These are phyloP conservation scores for Basidioascus undulatus DNA, from an alignment of 768 basidiomycete species.

Conservation along the genomic window DNA sequence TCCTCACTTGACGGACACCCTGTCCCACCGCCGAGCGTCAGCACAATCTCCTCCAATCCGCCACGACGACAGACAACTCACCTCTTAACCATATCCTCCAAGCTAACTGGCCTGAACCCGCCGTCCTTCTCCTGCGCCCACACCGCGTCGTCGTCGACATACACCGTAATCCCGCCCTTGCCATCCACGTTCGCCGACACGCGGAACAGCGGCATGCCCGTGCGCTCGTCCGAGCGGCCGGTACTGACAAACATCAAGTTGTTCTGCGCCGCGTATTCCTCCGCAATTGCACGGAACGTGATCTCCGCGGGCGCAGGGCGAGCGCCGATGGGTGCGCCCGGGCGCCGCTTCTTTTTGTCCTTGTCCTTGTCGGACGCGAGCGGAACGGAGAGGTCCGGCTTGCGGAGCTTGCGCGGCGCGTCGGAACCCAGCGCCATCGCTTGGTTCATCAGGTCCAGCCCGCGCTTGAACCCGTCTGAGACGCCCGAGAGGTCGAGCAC, in stretches of 20 bases:
- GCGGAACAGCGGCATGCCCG: conserved; percentile 71
- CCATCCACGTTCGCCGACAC: conserved; percentile 54
- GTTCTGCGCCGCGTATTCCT: conserved; percentile 61
- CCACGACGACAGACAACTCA: no score
- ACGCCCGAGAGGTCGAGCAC: conserved; percentile 43
- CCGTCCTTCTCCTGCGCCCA: conserved; percentile 40
- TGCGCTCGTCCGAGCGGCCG: conserved; percentile 57
- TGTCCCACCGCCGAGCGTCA: no score
- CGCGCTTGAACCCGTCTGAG: conserved; percentile 57
- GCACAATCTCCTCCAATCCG: no score
- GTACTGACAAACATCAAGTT: conserved; percentile 76
- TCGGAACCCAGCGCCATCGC: conserved; percentile 67
- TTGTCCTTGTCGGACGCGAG: conserved; percentile 24
- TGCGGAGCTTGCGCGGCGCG: conserved; percentile 29
- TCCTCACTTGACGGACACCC: no score
- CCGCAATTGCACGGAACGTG: conserved; percentile 78
- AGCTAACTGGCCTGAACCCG: conserved; percentile 41
- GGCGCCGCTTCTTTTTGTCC: not conserved
- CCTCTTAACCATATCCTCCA: conserved; percentile 60
- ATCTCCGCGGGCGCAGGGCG: conserved; percentile 31
- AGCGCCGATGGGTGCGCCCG: conserved; percentile 4
- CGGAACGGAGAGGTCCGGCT: no score
- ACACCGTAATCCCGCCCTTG: conserved; percentile 65
- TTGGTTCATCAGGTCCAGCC: conserved; percentile 78
- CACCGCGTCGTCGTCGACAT: conserved; percentile 78